Evolutionary conservation across 228 moss, liverwort and hornwort species (phyloP), one percentile per base, ranked within the genome.

Genomic region (Sphagnum magellanicum): DNA sequence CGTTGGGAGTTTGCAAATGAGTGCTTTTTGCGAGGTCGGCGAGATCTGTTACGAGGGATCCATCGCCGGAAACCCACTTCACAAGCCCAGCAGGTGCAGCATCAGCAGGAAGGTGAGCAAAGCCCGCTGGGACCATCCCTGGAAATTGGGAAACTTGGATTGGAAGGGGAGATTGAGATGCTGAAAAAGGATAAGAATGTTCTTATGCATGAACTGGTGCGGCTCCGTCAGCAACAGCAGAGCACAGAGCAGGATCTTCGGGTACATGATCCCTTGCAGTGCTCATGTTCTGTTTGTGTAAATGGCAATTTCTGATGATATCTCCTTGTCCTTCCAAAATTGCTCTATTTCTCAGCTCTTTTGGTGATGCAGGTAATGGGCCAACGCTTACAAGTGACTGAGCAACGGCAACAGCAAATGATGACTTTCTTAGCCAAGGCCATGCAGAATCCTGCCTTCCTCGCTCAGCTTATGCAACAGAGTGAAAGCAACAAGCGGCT

Each of bases 1-100:
- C 90, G 98, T 15, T 98, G 98, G 98, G 98, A 98, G 70, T 98
- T 98, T 71, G 98, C 98, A 5, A 98, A 98, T 58, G 98, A 98
- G 79, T 93, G 92, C 5, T 98, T 98, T 62, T 73, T 93, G 48
- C 87, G 98, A 4, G 92, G 93, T 14, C 79, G 93, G 4, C 88
- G 98, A 10, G 90, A 89, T 6, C 77, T 98, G 5, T 46, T 98
- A 5, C 82, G 86, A 53, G 74, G 72, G 8, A 94, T 98, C 8
- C 98, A 98, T 52, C 81, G 98, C 6, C 90, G 98, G 57, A 98
- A 98, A 74, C 94, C 98, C 10, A 88, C 93, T 47, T 79, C 97
- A 51, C 93, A 97, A 60, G 75, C 78, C 50, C 96, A 91, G 69
- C 52, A 76, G 50, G 82, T 77, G 64, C 79, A 76, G 66, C 71